phyloP scores from a whole-genome alignment of 2,329 filamentous ascomycete species.

The Penicillium brasilianum region DNA sequence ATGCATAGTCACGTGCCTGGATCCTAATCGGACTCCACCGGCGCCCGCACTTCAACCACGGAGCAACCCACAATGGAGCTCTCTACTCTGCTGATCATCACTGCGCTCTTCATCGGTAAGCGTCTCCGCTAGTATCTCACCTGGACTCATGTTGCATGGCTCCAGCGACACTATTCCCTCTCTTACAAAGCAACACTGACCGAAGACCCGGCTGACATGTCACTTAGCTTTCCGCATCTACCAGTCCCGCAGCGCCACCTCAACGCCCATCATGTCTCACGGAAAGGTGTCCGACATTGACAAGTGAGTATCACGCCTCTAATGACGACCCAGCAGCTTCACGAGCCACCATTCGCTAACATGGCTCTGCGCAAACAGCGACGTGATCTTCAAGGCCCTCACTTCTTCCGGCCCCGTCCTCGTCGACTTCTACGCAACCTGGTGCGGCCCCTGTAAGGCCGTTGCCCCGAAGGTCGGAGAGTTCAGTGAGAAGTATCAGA shows the following conservation, averaged over 20 bases:
- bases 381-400: conserved; percentile 63
- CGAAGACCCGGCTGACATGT: not conserved
- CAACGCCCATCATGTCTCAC: conserved; percentile 37
- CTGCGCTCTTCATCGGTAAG: conserved; percentile 29
- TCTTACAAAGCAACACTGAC: not conserved
- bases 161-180: not conserved
- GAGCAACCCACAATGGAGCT: conserved; percentile 31
- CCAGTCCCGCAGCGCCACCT: conserved; percentile 17
- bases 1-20: conserved; percentile 6
- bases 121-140: not conserved
- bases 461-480: conserved; percentile 59
- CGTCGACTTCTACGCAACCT: conserved; percentile 60
- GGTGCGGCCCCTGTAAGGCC: conserved; percentile 63
- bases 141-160: not conserved
- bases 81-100: conserved; percentile 27
- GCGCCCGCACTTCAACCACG: conserved; percentile 12
- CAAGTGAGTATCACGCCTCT: conserved; percentile 34
- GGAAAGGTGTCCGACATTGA: conserved; percentile 45
- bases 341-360: not conserved
- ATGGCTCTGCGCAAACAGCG: conserved; percentile 51
- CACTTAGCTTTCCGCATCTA: conserved; percentile 25
- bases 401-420: conserved; percentile 58
- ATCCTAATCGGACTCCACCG: conserved; percentile 15
- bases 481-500: conserved; percentile 56
- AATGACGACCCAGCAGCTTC: too few relatives aligned